Base-by-base conservation (phyloP, 768 basidiomycete species). In the Xerocomellus intermedius region DNA sequence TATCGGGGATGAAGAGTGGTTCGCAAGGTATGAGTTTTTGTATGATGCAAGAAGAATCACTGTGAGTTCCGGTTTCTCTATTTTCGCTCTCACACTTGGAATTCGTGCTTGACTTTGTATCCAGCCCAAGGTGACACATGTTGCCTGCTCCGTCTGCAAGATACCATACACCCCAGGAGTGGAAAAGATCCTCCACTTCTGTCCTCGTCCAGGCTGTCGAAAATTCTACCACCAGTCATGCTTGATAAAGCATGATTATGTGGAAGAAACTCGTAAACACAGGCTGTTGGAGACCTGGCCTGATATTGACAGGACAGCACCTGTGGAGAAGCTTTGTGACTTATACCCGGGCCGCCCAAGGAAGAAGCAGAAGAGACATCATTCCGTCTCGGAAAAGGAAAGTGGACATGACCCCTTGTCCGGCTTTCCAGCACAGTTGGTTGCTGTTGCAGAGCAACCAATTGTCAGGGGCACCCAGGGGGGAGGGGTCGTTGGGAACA, bases 401-500 rank as follows among this genome's bases (percentile, higher is more conserved):
- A 30, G 21, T n/a, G 4, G 14, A 6, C 8, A 2, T 9, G 50
- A 57, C 17, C 54, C 50, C 0, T 52, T 69, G 13, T 43, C 46
- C 6, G 24, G 47, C 9, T 64, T 82, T 1, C 82, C 82, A 0
- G 22, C 53, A 0, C 62, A 66, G 2, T 66, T 86, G 17, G 54
- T 86, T 8, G 52, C 52, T 0, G 57, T 78, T 2, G 84, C 84
- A 0, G 64, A 74, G 26, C 84, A 83, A 60, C 84, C 78, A 0
- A 81, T 86, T 38, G 68, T 83, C 8, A 75, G 78, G 21, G 84
- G 84, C 0, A 69, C 57, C 0, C 62, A 66, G 4, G 58, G 43
- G 1, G 79, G 78, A 0, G 80, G 82, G 1, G 58, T 84, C 0
- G 73, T 76, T 2, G 84, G 84, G 2, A 86, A 85, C 56, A 64